These are phyloP conservation scores for Lupinus albus DNA, from an alignment of 306 rosid species.

Conservation along the genomic window DNA sequence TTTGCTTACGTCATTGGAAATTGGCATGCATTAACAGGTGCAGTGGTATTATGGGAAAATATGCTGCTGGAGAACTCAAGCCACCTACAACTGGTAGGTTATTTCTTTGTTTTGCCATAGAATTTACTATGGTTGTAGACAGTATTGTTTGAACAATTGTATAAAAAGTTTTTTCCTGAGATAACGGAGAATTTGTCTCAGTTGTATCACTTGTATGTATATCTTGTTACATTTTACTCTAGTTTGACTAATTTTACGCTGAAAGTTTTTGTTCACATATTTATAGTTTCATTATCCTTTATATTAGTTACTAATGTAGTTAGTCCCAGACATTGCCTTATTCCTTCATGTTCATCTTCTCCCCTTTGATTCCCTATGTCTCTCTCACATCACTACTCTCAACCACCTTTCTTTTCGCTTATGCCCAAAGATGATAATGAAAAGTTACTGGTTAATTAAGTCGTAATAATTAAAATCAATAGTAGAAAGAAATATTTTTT, in stretches of 20 bases:
- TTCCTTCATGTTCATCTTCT: background rate
- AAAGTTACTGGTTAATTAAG: background rate
- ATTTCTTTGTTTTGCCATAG: slow-evolving; percentile 21
- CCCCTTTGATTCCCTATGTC: background rate
- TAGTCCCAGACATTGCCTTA: background rate
- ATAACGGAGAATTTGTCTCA: too few species aligned
- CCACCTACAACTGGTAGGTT: slow-evolving; percentile 75
- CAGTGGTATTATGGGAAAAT: slow-evolving; percentile 98
- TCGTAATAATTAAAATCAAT: background rate
- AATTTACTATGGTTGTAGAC: background rate
- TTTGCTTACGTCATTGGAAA: slow-evolving; percentile 9
- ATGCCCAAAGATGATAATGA: background rate
- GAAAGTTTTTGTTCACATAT: background rate
- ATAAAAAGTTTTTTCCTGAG: too few species aligned
- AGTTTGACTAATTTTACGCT: background rate
- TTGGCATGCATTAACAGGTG: slow-evolving; percentile 67
- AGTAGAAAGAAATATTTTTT: background rate
- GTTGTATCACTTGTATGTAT: background rate
- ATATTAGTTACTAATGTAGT: too few species aligned
- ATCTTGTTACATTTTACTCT: background rate
- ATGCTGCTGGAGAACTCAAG: slow-evolving; percentile 98
- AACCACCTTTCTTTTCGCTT: background rate
- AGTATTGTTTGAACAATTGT: slow-evolving; percentile 11
- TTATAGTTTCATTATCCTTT: background rate
- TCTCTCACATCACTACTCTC: background rate